Evolutionary conservation across 2,329 filamentous ascomycete genomes (phyloP).

Genomic region (Penicillium sp.): DNA sequence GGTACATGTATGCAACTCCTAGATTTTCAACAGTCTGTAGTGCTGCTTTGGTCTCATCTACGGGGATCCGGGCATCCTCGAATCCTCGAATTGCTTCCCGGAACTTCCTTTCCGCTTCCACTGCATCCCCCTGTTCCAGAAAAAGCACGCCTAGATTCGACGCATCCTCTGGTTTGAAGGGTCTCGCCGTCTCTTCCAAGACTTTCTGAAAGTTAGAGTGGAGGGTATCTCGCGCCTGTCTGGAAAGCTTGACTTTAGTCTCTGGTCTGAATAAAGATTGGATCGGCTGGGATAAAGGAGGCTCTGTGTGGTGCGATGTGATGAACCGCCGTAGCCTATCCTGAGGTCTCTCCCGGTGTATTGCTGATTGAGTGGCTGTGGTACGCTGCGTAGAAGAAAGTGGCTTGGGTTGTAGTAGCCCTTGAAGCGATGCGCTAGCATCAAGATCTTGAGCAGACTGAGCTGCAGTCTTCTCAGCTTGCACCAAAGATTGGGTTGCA

Average conservation of each 20-base stretch:
- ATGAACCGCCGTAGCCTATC: neutral
- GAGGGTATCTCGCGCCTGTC: neutral
- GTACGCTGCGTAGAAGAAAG: neutral
- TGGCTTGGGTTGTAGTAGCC: neutral
- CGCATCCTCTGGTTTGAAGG: neutral
- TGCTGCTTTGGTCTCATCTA: neutral
- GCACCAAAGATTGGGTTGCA: neutral
- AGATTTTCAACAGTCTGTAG: neutral
- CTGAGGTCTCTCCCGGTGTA: neutral
- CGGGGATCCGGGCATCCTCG: neutral
- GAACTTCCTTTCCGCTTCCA: neutral
- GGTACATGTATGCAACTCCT: neutral
- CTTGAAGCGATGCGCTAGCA: neutral
- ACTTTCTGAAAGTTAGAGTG: neutral
- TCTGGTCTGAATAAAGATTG: neutral
- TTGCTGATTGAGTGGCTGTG: neutral
- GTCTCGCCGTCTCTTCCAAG: neutral
- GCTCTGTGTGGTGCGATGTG: neutral
- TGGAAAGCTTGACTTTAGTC: neutral
- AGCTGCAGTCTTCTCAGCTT: neutral
- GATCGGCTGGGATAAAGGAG: neutral
- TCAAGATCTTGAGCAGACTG: neutral
- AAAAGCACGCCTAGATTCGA: neutral
- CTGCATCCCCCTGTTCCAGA: neutral
- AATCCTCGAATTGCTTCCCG: neutral